Evolutionary conservation across 164 flowering plant species (phyloP).

Genomic region (Vitis riparia): DNA sequence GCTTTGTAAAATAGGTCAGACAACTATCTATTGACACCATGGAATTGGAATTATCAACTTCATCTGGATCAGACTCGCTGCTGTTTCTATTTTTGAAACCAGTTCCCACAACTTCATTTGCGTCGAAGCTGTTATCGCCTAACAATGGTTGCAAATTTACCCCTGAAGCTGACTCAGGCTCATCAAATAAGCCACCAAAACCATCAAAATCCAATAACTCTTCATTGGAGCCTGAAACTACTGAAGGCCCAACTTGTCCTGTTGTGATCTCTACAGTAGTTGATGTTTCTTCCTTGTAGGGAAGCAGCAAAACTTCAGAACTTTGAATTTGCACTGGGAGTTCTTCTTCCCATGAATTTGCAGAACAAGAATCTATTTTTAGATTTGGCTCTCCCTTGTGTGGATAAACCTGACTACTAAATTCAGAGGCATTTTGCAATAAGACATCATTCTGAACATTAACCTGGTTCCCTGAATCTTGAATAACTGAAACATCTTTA

Average conservation of each 20-base stretch:
- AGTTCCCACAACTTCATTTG: slow-evolving; percentile 27
- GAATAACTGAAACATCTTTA: slow-evolving; percentile 5
- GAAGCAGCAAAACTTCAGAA: slow-evolving; percentile 62
- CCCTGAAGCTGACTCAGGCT: slow-evolving; percentile 58
- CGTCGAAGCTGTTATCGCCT: slow-evolving; percentile 24
- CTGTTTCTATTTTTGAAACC: slow-evolving; percentile 42
- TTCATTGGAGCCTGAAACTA: slow-evolving; percentile 34
- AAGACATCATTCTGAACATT: slow-evolving; percentile 13
- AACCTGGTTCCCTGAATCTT: slow-evolving; percentile 17
- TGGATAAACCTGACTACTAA: slow-evolving; percentile 16
- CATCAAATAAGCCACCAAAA: slow-evolving; percentile 78
- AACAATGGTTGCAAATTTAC: slow-evolving; percentile 30
- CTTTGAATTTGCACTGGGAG: slow-evolving; percentile 51
- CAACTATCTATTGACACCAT: slow-evolving; percentile 87
- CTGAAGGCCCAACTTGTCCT: slow-evolving; percentile 45
- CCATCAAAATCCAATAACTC: slow-evolving; percentile 69
- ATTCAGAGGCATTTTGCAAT: slow-evolving; percentile 17
- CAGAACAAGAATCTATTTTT: slow-evolving; percentile 20
- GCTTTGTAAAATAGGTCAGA: slow-evolving; percentile 67
- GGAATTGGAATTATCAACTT: slow-evolving; percentile 74
- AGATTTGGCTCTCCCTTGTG: slow-evolving; percentile 22
- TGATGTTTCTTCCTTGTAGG: slow-evolving; percentile 58
- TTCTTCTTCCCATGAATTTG: slow-evolving; percentile 42
- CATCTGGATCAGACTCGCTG: slow-evolving; percentile 89
- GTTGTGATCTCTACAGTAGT: slow-evolving; percentile 18